A percentile compares a stretch with the other conserved stretches of the same genome.
Evolutionary conservation across 1,284 basidiomycete species (phyloP).

Genomic region (Hemileia vastatrix): DNA sequence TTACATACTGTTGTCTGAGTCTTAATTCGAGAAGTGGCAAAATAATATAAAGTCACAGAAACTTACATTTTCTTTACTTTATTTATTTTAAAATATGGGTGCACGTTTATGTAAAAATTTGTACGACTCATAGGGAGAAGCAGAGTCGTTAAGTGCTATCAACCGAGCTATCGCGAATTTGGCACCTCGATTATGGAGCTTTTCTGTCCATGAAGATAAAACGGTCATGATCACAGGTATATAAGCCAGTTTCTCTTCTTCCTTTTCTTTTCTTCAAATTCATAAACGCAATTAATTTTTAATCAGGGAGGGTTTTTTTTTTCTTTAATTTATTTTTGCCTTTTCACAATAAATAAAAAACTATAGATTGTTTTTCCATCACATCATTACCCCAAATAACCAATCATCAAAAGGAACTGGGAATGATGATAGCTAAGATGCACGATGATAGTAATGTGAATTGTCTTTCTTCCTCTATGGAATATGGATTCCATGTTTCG

Average conservation of each 20-base stretch:
- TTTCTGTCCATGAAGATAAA: neutral
- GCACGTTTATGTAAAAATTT: too few species aligned
- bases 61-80: too few species aligned
- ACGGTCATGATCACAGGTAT: constrained; percentile 17
- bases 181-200: neutral
- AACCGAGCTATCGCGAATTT: neutral
- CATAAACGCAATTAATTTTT: neutral
- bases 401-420: neutral
- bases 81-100: too few species aligned
- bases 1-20: too few species aligned
- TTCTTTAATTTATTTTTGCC: neutral
- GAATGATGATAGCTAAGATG: constrained; percentile 5
- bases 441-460: neutral
- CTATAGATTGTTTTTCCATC: constrained; percentile 9
- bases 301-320: neutral
- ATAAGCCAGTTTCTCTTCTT: neutral
- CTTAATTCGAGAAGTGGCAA: too few species aligned
- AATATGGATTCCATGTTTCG: constrained; percentile 64
- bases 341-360: neutral
- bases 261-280: neutral
- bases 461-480: constrained; percentile 27
- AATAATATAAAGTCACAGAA: too few species aligned
- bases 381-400: neutral
- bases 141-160: constrained; percentile 11
- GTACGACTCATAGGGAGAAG: constrained; percentile 3